Conservation (phyloP, 495 filamentous ascomycete species). For the Tuber microsphaerosporum region DNA sequence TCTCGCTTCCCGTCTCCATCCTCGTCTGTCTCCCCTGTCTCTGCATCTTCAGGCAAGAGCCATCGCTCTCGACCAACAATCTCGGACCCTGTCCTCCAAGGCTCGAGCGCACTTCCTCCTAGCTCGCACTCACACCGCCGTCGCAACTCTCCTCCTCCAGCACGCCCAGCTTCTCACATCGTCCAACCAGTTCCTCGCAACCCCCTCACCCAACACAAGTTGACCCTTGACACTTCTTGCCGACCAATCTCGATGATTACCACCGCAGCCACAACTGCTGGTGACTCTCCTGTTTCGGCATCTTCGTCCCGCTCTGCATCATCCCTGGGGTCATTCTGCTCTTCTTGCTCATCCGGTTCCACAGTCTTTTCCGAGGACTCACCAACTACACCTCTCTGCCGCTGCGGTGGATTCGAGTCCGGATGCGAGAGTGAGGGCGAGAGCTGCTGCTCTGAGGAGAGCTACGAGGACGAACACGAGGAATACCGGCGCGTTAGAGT, state of each 20-base stretch:
- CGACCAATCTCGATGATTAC: constrained; percentile 62
- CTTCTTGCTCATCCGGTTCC: constrained; percentile 55
- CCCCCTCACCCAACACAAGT: constrained; percentile 74
- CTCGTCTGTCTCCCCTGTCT: constrained; percentile 20
- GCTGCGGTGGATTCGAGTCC: constrained; percentile 21
- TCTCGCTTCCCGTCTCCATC: constrained; percentile 45
- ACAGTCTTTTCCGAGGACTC: constrained; percentile 53
- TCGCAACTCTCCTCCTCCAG: constrained; percentile 51
- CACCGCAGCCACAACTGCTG: constrained; percentile 55
- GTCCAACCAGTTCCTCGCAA: constrained; percentile 86
- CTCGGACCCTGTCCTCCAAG: constrained; percentile 39
- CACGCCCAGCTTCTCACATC: constrained; percentile 71
- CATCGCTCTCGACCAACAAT: neutral
- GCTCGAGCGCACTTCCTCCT: constrained; percentile 20
- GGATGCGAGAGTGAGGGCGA: constrained; percentile 29
- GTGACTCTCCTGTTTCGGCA: constrained; percentile 52
- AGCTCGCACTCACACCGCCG: constrained; percentile 26
- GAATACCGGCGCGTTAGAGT: constrained; percentile 20
- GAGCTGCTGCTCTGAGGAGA: constrained; percentile 29
- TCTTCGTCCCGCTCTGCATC: constrained; percentile 55
- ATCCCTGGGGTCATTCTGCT: constrained; percentile 65
- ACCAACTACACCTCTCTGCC: constrained; percentile 60
- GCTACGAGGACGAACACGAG: constrained; percentile 28
- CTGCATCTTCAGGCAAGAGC: neutral
- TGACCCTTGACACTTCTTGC: constrained; percentile 74